Evolutionary conservation across 805 yeast genomes (phyloP), one percentile per base, ranked within the genome.

Genomic region (Diddensiella transvaalensis): DNA sequence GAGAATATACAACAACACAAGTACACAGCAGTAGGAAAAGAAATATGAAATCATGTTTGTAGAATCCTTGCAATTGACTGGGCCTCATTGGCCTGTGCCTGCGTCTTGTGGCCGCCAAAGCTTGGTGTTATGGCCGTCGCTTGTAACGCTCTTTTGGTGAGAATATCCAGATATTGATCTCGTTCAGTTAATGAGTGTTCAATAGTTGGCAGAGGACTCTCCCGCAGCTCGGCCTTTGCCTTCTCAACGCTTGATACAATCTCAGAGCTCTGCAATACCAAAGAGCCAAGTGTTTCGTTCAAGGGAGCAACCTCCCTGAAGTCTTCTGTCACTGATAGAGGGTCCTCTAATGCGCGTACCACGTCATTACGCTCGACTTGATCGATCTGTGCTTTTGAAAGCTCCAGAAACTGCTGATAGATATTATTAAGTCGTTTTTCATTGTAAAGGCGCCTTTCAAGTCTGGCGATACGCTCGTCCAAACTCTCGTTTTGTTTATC

Each of bases 371-470:
- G n/a, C 38, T 23, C 30, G 19, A 48, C 26, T 3, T 26, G 29
- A 8, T 48, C 38, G n/a, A 48, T 19, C 24, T 46, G 42, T 17
- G 15, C 15, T n/a, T 13, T 19, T 8, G 22, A 19, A 21, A 30
- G 24, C 8, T 22, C 35, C 33, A 45, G 23, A 8, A 26, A 32
- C 8, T 18, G 22, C 36, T 29, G 30, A 24, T 38, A 21, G 10
- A 30, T 17, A 8, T 22, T 22, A 17, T 41, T 47, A 3, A 49
- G 33, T 35, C 46, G 15, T 3, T 49, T 23, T 41, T 51, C 46
- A 23, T 35, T 10, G 32, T 44, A 50, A 15, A 54, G 40, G 8
- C 50, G 49, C 13, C 48, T 48, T 40, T 58, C 58, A 26, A 58
- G 47, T 3, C 37, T 24, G 19, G 23, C 35, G 13, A 57, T 51